phyloP scores from a whole-genome alignment of 176 grass and related monocot genomes.

The Oryza coarctata region DNA sequence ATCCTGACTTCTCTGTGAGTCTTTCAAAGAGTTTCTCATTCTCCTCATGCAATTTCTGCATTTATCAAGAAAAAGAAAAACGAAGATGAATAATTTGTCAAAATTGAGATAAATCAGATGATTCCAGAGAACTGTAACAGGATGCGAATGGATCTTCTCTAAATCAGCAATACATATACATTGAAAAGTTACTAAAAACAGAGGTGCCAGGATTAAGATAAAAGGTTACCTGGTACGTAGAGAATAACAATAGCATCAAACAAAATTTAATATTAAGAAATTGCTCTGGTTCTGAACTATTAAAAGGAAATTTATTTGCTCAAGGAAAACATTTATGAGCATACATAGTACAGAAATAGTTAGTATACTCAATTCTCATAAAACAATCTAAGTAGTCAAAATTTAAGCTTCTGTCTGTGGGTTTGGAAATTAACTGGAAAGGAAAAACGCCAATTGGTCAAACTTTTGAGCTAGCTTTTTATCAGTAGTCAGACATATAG shows the following conservation, averaged over 20 bases:
- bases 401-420: constrained; percentile 12
- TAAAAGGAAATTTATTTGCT: neutral
- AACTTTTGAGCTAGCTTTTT: constrained; percentile 1
- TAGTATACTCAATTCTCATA: neutral
- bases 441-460: neutral
- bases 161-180: neutral
- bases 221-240: neutral
- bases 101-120: constrained; percentile 25
- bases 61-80: constrained; percentile 29
- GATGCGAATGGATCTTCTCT: neutral
- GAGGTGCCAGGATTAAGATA: neutral
- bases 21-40: constrained; percentile 92
- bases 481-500: constrained; percentile 13
- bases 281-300: constrained; percentile 18
- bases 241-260: neutral
- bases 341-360: neutral
- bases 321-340: neutral
- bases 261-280: neutral
- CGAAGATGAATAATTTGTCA: constrained; percentile 12
- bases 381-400: constrained; percentile 14
- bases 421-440: neutral
- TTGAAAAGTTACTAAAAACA: neutral
- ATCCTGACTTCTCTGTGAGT: constrained; percentile 81
- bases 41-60: constrained; percentile 97
- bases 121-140: constrained; percentile 12